A percentile compares a stretch with the other conserved stretches of the same genome.
phyloP scores from a whole-genome alignment of 2,329 filamentous ascomycete species.

The Ustulina deusta region DNA sequence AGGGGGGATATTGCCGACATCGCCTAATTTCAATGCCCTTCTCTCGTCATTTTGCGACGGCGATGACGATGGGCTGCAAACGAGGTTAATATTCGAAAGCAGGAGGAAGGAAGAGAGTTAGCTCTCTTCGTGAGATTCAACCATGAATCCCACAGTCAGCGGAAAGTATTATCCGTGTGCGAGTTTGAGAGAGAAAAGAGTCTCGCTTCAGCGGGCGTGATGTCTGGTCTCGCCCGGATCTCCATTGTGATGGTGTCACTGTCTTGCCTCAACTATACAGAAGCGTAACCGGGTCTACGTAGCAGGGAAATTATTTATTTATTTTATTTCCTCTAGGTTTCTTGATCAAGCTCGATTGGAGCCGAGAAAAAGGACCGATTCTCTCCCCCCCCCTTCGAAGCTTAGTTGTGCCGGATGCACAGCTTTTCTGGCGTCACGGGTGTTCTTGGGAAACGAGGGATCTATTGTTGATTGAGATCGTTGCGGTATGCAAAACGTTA shows the following conservation, averaged over 20 bases:
- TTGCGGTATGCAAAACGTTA: neutral
- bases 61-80: neutral
- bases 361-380: conserved; percentile 2
- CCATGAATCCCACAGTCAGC: neutral
- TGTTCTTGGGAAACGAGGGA: neutral
- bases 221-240: conserved; percentile 15
- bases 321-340: neutral
- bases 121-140: neutral
- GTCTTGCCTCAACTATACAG: conserved; percentile 41
- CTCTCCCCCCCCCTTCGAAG: neutral
- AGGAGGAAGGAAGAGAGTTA: neutral
- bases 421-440: neutral
- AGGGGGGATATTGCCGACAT: conserved; percentile 7
- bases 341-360: neutral
- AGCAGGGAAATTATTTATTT: too few species aligned
- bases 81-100: too few species aligned
- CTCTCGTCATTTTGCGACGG: neutral
- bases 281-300: neutral
- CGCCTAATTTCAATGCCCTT: conserved; percentile 15
- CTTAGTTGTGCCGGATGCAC: neutral
- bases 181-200: neutral
- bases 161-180: neutral
- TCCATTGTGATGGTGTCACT: conserved; percentile 24
- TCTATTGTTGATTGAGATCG: neutral
- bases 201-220: conserved; percentile 3